These are phyloP conservation scores for Rhazya stricta DNA, from an alignment of 257 asterid genomes.

Conservation along the genomic window DNA sequence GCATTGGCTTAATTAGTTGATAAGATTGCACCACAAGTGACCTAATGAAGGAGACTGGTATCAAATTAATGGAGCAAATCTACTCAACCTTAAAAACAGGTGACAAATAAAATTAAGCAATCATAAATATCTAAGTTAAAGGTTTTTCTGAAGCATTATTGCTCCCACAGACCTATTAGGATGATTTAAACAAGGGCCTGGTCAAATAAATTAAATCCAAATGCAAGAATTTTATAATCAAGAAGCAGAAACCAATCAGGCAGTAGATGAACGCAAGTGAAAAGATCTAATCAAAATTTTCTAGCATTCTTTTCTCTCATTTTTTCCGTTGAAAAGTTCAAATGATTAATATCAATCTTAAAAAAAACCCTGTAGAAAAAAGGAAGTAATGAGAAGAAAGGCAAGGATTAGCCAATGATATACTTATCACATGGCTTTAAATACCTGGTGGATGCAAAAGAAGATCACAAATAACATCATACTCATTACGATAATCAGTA, in stretches of 20 bases:
- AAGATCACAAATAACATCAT: neutral
- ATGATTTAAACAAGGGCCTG: neutral
- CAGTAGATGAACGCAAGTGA: neutral
- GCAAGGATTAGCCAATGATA: neutral
- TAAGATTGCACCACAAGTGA: neutral
- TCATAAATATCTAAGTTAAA: too few species aligned
- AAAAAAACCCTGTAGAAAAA: neutral
- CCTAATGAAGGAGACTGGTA: conserved; percentile 1
- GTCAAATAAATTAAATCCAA: neutral
- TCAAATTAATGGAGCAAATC: neutral
- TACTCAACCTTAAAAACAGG: neutral
- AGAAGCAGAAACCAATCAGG: neutral
- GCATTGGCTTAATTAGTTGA: neutral
- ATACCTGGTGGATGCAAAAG: neutral
- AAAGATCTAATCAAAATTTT: neutral
- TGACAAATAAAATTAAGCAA: neutral
- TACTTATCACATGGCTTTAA: neutral
- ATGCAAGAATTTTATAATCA: neutral
- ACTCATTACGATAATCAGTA: neutral
- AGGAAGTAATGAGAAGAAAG: neutral
- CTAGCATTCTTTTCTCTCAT: neutral
- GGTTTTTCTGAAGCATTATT: neutral
- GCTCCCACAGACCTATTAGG: neutral
- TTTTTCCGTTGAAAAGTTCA: neutral
- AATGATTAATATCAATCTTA: neutral